Evolutionary conservation across 345 rosid species (phyloP).

Genomic region (Anacardium occidentale): DNA sequence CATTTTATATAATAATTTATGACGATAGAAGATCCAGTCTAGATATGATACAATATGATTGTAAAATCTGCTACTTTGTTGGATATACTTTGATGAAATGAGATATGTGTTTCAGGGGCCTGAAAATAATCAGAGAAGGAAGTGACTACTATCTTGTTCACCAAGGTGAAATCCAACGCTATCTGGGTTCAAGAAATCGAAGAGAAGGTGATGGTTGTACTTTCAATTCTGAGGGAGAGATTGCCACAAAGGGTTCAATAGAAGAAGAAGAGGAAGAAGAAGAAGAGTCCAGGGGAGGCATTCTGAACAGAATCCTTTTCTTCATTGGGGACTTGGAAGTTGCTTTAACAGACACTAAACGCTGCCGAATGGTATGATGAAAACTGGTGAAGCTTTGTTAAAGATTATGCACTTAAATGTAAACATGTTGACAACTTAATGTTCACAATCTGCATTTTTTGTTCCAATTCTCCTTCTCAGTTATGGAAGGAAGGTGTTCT

Average conservation of each 20-base stretch:
- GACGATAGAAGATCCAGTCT: too few species aligned
- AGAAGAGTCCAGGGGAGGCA: conserved; percentile 28
- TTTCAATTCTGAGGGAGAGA: conserved; percentile 5
- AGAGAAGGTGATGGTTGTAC: conserved; percentile 13
- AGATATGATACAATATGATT: too few species aligned
- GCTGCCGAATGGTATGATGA: conserved; percentile 22
- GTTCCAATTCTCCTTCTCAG: too few species aligned
- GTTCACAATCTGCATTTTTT: neutral
- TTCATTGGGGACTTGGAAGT: conserved; percentile 59
- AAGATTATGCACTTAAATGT: neutral
- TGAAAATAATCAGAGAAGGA: conserved; percentile 60
- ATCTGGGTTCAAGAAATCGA: conserved; percentile 44
- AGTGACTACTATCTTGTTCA: conserved; percentile 48
- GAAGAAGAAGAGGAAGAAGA: conserved; percentile 35
- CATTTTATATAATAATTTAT: too few species aligned
- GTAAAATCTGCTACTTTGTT: neutral
- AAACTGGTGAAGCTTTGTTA: neutral
- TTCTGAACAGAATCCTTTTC: conserved; percentile 51
- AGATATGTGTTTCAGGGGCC: conserved; percentile 38
- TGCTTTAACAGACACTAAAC: conserved; percentile 46
- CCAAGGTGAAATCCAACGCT: conserved; percentile 53
- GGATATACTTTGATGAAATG: neutral
- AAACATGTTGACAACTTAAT: neutral
- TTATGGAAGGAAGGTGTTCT: too few species aligned
- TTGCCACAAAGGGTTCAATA: neutral